phyloP scores from a whole-genome alignment of 768 basidiomycete species.

The Pisolithus tinctorius region DNA sequence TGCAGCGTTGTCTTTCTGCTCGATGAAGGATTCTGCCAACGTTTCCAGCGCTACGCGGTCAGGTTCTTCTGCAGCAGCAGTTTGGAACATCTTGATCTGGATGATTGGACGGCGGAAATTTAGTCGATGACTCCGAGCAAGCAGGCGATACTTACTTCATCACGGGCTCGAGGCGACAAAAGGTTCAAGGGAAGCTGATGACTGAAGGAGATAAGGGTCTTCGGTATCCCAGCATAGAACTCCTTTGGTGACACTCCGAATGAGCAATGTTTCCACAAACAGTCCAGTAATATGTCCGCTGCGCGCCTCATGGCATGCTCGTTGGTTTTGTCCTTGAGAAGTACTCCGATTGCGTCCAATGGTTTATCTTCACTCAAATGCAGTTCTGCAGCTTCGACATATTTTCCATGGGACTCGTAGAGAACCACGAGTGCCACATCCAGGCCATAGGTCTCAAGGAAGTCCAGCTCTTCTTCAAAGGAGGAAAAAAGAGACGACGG shows the following conservation, averaged over 20 bases:
- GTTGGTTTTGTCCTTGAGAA: slow-evolving; percentile 31
- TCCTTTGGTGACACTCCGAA: slow-evolving; percentile 27
- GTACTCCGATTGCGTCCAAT: slow-evolving; percentile 39
- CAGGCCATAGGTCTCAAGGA: slow-evolving; percentile 47
- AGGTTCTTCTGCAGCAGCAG: slow-evolving; percentile 23
- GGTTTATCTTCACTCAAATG: slow-evolving; percentile 42
- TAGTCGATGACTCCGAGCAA: background rate
- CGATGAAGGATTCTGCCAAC: slow-evolving; percentile 27
- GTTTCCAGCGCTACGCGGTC: slow-evolving; percentile 22
- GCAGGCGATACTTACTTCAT: slow-evolving; percentile 6
- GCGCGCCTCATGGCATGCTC: slow-evolving; percentile 28
- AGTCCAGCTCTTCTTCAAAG: slow-evolving; percentile 48
- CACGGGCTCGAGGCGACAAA: slow-evolving; percentile 1
- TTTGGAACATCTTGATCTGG: slow-evolving; percentile 30
- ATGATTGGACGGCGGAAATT: background rate
- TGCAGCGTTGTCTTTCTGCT: slow-evolving; percentile 20
- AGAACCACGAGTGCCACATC: slow-evolving; percentile 42
- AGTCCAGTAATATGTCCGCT: slow-evolving; percentile 32
- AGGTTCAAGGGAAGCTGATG: slow-evolving; percentile 4
- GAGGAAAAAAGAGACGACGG: slow-evolving; percentile 43
- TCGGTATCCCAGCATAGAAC: slow-evolving; percentile 2
- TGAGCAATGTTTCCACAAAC: slow-evolving; percentile 41
- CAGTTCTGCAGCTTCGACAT: slow-evolving; percentile 45
- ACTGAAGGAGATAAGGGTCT: slow-evolving; percentile 23
- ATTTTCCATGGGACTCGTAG: slow-evolving; percentile 35